Base-by-base conservation (phyloP, 108 stramenopile genomes). In the Cyclotella atomus region DNA sequence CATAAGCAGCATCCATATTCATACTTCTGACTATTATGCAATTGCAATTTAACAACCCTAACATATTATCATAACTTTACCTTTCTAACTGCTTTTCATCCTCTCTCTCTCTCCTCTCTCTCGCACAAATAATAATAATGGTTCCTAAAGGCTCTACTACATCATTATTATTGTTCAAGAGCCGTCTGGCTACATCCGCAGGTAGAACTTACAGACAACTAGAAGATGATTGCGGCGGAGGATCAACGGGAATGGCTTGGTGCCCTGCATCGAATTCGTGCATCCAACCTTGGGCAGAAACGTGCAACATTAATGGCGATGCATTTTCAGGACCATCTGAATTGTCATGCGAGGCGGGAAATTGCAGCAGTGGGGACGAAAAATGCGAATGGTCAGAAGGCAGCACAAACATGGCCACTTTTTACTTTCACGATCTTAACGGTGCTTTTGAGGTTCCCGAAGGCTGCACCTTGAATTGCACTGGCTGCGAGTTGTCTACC, bases 361-460 rank as follows among this genome's bases (percentile, higher is more conserved):
- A 30, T 32, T 57, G 56, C 56, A 57, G 56, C 56, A 57, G 56
- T 14, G 38, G 38, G 38, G 30, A 57, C 0, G 30, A 57, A 0
- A 30, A 57, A 30, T 57, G 56, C 30, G 1, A 3, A 15, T 57
- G 56, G 56, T 32, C 56, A 28, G n/a, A n/a, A 2, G 56, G 29
- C 0, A 57, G 29, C 32, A 10, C 56, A 12, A 12, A 12, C 14
- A 30, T 57, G 10, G 56, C 29, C 10, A 16, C 56, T 30, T 57
- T 7, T 57, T 57, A 57, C n/a, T 57, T 57, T 30, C 12, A 2
- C 14, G 56, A 57, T 57, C 30, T 57, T 2, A 30, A 30, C 32
- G 56, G 56, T 3, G 29, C 28, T 14, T 57, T 57, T 57, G 29
- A 57, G 15, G 56, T 57, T 30, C 56, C 56, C 16, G 56, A 57